A percentile compares a stretch with the other conserved stretches of the same genome.
Conservation (phyloP, 2,329 filamentous ascomycete genomes). For the Fusarium equiseti region DNA sequence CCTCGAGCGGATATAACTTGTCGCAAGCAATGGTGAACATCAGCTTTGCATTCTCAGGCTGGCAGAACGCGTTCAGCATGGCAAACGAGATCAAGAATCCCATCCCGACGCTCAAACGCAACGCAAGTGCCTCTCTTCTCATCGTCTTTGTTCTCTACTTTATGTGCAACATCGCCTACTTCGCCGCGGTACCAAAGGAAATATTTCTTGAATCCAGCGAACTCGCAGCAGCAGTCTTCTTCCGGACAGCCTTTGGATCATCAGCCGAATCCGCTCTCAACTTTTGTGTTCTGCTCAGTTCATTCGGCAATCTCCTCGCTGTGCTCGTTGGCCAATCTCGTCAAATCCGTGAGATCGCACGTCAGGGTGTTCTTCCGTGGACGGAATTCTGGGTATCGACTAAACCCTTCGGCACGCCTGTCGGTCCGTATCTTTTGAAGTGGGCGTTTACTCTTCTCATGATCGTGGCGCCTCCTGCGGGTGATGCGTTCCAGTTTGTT, state of each 20-base stretch:
- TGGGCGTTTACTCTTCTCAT: constrained; percentile 69
- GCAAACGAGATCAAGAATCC: constrained; percentile 73
- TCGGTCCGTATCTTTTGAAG: constrained; percentile 69
- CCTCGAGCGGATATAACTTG: constrained; percentile 53
- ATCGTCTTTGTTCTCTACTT: constrained; percentile 68
- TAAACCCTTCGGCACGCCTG: constrained; percentile 58
- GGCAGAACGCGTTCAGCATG: constrained; percentile 70
- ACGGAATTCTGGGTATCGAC: constrained; percentile 72
- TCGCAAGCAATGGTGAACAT: constrained; percentile 67
- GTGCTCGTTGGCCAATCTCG: constrained; percentile 67
- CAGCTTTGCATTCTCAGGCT: constrained; percentile 71
- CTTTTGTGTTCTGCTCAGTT: constrained; percentile 67
- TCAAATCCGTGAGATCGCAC: constrained; percentile 70
- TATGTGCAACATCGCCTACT: constrained; percentile 71
- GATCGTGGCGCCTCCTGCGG: constrained; percentile 70
- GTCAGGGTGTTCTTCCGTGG: constrained; percentile 72
- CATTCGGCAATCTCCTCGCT: constrained; percentile 70
- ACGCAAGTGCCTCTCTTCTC: constrained; percentile 62
- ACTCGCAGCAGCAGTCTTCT: constrained; percentile 69
- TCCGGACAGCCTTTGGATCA: constrained; percentile 67
- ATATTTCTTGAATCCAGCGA: constrained; percentile 65
- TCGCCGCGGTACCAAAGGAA: constrained; percentile 66
- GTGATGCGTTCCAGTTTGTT: constrained; percentile 69
- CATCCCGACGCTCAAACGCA: constrained; percentile 64
- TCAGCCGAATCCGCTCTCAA: constrained; percentile 63